These are phyloP conservation scores for Penicillium maclennaniae DNA, from an alignment of 495 filamentous ascomycete species.

Conservation along the genomic window DNA sequence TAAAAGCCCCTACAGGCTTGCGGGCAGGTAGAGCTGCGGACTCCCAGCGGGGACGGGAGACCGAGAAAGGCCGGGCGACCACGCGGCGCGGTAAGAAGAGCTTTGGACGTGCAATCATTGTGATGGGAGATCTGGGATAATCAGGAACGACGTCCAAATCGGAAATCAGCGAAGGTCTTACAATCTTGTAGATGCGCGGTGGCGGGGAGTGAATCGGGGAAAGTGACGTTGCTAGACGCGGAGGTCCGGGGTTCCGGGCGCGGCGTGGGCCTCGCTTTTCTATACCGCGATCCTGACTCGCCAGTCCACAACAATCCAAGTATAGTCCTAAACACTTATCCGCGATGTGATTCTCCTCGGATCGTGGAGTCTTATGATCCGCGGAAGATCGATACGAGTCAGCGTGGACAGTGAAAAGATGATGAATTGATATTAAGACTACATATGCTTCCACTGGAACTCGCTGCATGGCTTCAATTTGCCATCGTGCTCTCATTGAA, in stretches of 20 bases:
- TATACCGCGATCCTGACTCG: not conserved
- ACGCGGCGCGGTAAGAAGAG: constrained; percentile 23
- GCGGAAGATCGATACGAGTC: too few species aligned
- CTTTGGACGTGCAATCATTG: constrained; percentile 23
- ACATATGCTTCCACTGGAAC: not conserved
- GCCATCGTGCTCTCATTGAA: constrained; percentile 70
- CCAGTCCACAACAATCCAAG: constrained; percentile 1
- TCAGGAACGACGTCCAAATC: constrained; percentile 6
- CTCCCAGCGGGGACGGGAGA: constrained; percentile 33
- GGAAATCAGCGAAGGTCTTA: constrained; percentile 1
- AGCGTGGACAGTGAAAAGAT: too few species aligned
- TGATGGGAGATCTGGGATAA: constrained; percentile 8
- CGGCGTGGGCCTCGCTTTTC: constrained; percentile 8
- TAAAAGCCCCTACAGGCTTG: constrained; percentile 86
- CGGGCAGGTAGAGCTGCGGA: constrained; percentile 56
- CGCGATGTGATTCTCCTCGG: too few species aligned
- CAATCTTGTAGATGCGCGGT: constrained; percentile 5
- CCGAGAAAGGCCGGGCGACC: constrained; percentile 34
- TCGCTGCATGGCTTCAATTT: constrained; percentile 23
- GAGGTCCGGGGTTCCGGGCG: constrained; percentile 20
- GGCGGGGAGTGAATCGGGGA: constrained; percentile 17
- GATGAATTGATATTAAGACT: not conserved
- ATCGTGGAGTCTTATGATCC: too few species aligned
- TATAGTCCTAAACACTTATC: not conserved
- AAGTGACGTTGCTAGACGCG: constrained; percentile 31